phyloP scores from a whole-genome alignment of 352 stramenopile species.

The Phytophthora pluvialis region DNA sequence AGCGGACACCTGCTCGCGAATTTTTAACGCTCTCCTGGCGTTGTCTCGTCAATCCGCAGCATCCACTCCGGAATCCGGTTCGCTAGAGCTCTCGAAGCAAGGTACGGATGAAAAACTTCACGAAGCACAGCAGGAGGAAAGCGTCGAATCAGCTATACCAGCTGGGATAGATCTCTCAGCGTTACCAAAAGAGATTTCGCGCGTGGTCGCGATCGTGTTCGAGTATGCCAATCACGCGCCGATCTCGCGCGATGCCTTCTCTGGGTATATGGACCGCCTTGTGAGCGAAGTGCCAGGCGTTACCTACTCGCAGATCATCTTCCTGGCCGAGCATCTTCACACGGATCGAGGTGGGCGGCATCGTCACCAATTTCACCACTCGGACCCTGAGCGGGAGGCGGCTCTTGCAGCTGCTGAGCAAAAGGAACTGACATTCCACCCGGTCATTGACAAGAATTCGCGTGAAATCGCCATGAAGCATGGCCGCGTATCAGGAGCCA shows the following conservation, averaged over 20 bases:
- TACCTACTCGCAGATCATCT: conserved; percentile 79
- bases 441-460: conserved; percentile 78
- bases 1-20: conserved; percentile 58
- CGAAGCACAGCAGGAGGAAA: not conserved
- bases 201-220: conserved; percentile 67
- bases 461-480: conserved; percentile 65
- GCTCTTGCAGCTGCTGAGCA: conserved; percentile 35
- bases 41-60: conserved; percentile 15
- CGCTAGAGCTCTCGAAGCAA: conserved; percentile 7
- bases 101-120: not conserved
- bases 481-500: conserved; percentile 55
- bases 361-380: conserved; percentile 25
- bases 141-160: conserved; percentile 36
- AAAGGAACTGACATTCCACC: conserved; percentile 72
- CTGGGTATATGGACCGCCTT: conserved; percentile 65
- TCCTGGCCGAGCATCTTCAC: conserved; percentile 60
- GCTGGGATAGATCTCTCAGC: conserved; percentile 42
- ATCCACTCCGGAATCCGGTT: conserved; percentile 2
- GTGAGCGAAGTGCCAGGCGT: conserved; percentile 63
- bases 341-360: conserved; percentile 44
- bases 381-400: conserved; percentile 24
- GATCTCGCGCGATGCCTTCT: conserved; percentile 53
- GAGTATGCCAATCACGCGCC: conserved; percentile 60
- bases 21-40: conserved; percentile 53
- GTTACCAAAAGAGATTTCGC: conserved; percentile 62